Base-by-base conservation (phyloP, 2,329 filamentous ascomycete species). In the Cordyceps cicadae region DNA sequence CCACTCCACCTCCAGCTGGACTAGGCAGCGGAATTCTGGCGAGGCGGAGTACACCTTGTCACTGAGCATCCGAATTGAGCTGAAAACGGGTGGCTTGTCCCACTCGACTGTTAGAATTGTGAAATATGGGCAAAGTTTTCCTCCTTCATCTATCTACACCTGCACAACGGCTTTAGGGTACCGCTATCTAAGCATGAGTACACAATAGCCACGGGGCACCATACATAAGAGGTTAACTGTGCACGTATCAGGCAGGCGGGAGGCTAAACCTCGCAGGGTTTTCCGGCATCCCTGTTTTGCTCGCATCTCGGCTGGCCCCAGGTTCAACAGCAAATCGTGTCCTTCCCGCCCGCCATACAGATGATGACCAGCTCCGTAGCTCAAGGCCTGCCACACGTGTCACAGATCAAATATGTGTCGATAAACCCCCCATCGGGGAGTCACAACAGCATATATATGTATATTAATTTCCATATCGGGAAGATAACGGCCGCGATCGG, bases 1-100 rank as follows among this genome's bases (percentile, higher is more conserved):
- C 19, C 17, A 12, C 50, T 52, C 57, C 57, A 59, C 57, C 37
- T 8, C 24, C n/a, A 41, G 53, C 21, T 32, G 2, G 34, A 48
- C 24, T 29, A 59, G 56, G 56, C 56, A 59, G 15, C 48, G 12
- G 49, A 29, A 59, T 59, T 48, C 43, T 56, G 8, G 41, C 6
- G 41, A 43, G 41, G 41, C 41, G 15, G 41, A 43, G n/a, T 43
- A 43, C 34, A 9, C 34, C 34, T 11, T 2, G 34, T 37, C 14
- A 14, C 14, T 14, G 34, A 37, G 34, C 9, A 12, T 5, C 34
- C 14, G 12, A 14, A 14, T 37, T 12, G 34, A 34, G 6, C 6
- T 9, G 11, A 12, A 9, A 9, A 3, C 12, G 6, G 34, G 8
- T 14, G 12, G 4, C 14, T 14, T 37, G 3, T 37, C 14, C 14